phyloP scores from a whole-genome alignment of 306 rosid species.

The Arachis hypogaea region DNA sequence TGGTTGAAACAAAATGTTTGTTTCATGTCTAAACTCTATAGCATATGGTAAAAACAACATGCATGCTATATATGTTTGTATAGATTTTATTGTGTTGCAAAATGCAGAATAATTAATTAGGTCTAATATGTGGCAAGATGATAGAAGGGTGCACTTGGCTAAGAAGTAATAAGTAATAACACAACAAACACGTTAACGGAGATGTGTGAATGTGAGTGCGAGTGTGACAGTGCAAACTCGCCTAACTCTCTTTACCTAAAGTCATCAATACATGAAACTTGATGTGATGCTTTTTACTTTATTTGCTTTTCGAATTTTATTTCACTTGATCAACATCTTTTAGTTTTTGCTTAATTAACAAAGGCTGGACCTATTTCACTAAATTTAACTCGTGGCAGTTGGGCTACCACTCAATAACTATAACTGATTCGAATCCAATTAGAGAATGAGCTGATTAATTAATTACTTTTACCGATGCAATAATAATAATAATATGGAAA shows the following conservation, averaged over 20 bases:
- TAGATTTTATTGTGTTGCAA: constrained; percentile 6
- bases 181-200: neutral
- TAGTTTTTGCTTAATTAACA: neutral
- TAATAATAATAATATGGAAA: too few species aligned
- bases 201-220: too few species aligned
- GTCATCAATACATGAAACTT: neutral
- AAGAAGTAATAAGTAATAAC: neutral
- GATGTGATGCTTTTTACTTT: constrained; percentile 1
- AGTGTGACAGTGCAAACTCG: neutral
- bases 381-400: too few species aligned
- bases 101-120: neutral
- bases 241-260: constrained; percentile 1
- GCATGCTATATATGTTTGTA: too few species aligned
- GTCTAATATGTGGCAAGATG: neutral
- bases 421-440: too few species aligned
- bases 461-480: too few species aligned
- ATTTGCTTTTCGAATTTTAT: neutral
- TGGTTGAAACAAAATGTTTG: too few species aligned
- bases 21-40: too few species aligned
- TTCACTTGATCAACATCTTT: neutral
- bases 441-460: too few species aligned
- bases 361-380: too few species aligned
- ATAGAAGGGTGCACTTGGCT: constrained; percentile 4
- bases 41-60: too few species aligned
- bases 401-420: too few species aligned